Evolutionary conservation across 805 yeast genomes (phyloP).

Genomic region (Starmerella riodocensis): DNA sequence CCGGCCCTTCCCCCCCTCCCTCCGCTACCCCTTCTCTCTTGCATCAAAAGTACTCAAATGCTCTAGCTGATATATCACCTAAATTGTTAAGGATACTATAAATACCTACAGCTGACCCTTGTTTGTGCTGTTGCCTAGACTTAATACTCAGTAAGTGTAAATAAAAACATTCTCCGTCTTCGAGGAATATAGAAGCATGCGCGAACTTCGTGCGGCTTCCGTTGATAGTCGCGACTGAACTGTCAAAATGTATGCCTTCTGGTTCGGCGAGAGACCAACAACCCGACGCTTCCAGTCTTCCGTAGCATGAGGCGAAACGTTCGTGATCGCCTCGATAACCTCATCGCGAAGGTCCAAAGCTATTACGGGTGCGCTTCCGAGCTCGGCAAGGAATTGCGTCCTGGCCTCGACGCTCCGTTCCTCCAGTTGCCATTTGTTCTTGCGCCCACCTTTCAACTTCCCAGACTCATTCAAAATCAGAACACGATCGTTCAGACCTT

Average conservation of each 20-base stretch:
- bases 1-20: no score
- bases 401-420: conserved; percentile 57
- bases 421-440: conserved; percentile 68
- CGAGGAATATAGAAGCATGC: conserved; percentile 60
- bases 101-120: no score
- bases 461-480: conserved; percentile 70
- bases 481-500: conserved; percentile 3
- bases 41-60: no score
- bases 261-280: conserved; percentile 69
- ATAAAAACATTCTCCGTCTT: conserved; percentile 59
- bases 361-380: conserved; percentile 59
- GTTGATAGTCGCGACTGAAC: conserved; percentile 58
- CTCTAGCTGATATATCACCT: no score
- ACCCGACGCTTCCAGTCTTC: conserved; percentile 61
- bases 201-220: conserved; percentile 58
- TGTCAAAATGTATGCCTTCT: conserved; percentile 64
- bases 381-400: conserved; percentile 37
- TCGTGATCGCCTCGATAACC: conserved; percentile 58
- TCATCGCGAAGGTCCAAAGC: conserved; percentile 73
- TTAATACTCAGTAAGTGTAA: conserved; percentile 33
- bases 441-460: conserved; percentile 53
- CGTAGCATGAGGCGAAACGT: conserved; percentile 22
- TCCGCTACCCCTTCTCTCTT: no score
- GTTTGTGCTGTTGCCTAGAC: no score
- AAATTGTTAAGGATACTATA: no score